Evolutionary conservation across 768 basidiomycete species (phyloP).

Genomic region (Hortiboletus campestris): DNA sequence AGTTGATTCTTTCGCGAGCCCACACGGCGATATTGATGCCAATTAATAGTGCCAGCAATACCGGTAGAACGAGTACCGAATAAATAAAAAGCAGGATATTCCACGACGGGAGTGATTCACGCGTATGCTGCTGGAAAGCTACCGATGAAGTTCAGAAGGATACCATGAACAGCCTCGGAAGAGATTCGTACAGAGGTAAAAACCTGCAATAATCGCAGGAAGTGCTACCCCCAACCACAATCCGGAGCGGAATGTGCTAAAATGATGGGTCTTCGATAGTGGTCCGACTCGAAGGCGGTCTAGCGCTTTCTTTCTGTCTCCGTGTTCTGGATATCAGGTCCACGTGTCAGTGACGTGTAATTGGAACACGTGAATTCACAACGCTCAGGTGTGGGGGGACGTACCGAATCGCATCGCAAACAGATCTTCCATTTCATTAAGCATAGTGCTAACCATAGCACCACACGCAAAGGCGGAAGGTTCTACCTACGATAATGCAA

Average conservation of each 20-base stretch:
- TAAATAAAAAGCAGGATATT: conserved; percentile 76
- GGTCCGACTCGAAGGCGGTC: conserved; percentile 58
- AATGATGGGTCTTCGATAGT: conserved; percentile 60
- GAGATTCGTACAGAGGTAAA: conserved; percentile 44
- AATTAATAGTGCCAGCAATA: conserved; percentile 72
- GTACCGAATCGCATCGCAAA: conserved; percentile 76
- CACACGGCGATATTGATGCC: conserved; percentile 81
- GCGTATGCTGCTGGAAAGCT: conserved; percentile 57
- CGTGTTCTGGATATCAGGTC: conserved; percentile 40
- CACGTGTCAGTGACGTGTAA: background rate
- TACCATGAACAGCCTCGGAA: background rate
- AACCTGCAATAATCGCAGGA: conserved; percentile 67
- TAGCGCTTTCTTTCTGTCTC: conserved; percentile 77
- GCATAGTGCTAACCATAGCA: conserved; percentile 58
- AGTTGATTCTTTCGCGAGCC: conserved; percentile 79
- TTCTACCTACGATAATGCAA: conserved; percentile 49
- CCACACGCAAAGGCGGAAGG: conserved; percentile 66
- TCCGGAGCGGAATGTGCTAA: conserved; percentile 75
- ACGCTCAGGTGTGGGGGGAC: conserved; percentile 18
- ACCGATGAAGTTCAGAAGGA: background rate
- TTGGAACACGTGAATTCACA: background rate
- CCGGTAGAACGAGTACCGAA: conserved; percentile 67
- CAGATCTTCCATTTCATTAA: conserved; percentile 70
- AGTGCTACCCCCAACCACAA: conserved; percentile 66
- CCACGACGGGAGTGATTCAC: conserved; percentile 61